Evolutionary conservation across 345 rosid genomes (phyloP), one percentile per base, ranked within the genome.

Genomic region (Passiflora organensis): DNA sequence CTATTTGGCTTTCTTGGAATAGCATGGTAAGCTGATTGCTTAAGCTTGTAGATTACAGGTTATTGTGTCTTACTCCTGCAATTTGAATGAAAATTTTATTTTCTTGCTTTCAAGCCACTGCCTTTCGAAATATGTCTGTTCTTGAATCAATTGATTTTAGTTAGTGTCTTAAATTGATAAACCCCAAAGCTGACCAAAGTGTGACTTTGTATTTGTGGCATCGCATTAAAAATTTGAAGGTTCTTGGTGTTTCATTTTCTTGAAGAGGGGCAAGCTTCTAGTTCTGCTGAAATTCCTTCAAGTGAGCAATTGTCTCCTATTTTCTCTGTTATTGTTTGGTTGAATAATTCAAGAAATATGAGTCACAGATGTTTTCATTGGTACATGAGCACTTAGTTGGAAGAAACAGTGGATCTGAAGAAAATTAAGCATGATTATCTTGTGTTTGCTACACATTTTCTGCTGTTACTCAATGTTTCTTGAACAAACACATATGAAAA

Each of bases 1-100:
- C 43, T 82, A 53, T 91, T 91, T 70, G 85, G 93, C 71, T 56
- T 82, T 48, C 64, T 86, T 59, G 98, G 98, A 53, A 41, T 88
- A 58, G 86, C 69, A 60, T 91, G 96, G 97, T 87, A 79, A 73
- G 86, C 72, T 55, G 41, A 54, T 49, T 48, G 21, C n/a, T 50
- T 28, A 36, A 53, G 52, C 15, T 22, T 51, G 39, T 32, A 16
- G 53, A 52, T 52, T 66, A 63, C 1, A 46, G 44, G 3, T 28
- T 28, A 20, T 20, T 24, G 28, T 16, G 20, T 48, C 24, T 48
- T 0, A 1, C 6, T 48, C 32, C 21, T 20, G 20, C 28, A 43
- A 14, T 51, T 32, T 17, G 37, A 39, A 32, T 20, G 13, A 39
- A 55, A 17, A 37, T 45, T 32, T 5, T 22, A 21, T 61, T 32